Percentiles rank a stretch among this genome's conserved stretches.
Conservation (phyloP, 371 early-diverging fungal genomes). For the Fennellomyces sp. region DNA sequence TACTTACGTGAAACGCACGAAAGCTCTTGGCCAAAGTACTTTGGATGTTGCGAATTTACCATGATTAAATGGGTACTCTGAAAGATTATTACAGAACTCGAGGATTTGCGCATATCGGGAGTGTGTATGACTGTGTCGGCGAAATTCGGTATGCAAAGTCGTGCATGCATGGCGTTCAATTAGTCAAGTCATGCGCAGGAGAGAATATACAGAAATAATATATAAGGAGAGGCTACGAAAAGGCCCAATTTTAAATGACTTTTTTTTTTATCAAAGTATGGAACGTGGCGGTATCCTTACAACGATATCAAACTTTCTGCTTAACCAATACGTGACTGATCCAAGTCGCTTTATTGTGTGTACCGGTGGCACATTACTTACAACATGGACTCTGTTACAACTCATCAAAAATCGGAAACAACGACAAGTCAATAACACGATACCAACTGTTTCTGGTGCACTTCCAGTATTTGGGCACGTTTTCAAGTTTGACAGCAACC, state of each 20-base stretch:
- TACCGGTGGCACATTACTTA: neutral
- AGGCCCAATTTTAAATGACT: no score
- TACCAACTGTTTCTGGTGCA: conserved; percentile 4
- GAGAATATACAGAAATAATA: neutral
- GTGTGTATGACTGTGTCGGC: no score
- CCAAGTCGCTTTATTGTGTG: neutral
- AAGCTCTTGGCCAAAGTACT: no score
- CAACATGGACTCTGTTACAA: neutral
- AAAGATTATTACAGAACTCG: no score
- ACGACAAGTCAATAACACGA: neutral
- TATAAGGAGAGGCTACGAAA: no score
- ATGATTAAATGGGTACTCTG: no score
- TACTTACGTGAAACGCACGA: no score
- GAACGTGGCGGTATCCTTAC: neutral
- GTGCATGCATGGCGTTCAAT: neutral
- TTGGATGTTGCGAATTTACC: no score
- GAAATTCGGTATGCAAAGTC: neutral
- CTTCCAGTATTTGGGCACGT: conserved; percentile 13
- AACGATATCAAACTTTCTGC: neutral
- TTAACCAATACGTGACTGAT: neutral
- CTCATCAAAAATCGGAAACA: neutral
- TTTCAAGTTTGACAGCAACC: neutral
- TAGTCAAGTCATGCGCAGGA: neutral
- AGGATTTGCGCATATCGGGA: no score
- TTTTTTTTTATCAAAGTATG: neutral